Percentiles rank a stretch among this genome's conserved stretches.
Evolutionary conservation across 164 flowering plant species (phyloP).

Genomic region (Macadamia integrifolia): DNA sequence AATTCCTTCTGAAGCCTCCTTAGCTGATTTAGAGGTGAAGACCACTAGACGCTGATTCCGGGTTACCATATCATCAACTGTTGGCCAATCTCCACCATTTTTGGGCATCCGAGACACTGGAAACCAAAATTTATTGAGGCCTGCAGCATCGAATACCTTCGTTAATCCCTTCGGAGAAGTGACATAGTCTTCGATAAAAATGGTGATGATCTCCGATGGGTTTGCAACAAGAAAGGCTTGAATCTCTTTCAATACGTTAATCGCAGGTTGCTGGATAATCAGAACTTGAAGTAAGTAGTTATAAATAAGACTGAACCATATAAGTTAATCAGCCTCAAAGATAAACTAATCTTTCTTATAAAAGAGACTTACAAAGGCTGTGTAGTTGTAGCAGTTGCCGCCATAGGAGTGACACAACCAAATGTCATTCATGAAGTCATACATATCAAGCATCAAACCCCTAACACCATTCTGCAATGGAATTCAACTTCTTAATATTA

Average conservation of each 20-base stretch:
- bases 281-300: constrained; percentile 9
- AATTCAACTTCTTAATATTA: no score
- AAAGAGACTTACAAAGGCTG: constrained; percentile 72
- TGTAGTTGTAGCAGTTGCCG: constrained; percentile 65
- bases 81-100: constrained; percentile 87
- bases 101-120: constrained; percentile 84
- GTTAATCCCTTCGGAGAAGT: constrained; percentile 66
- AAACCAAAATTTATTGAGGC: constrained; percentile 77
- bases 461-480: constrained; percentile 84
- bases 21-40: constrained; percentile 70
- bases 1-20: constrained; percentile 92
- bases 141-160: constrained; percentile 72
- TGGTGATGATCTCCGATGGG: constrained; percentile 65
- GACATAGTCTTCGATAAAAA: constrained; percentile 80
- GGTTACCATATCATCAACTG: constrained; percentile 63
- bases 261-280: constrained; percentile 66
- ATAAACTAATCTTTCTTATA: not conserved
- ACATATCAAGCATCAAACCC: constrained; percentile 85
- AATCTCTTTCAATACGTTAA: constrained; percentile 56
- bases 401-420: constrained; percentile 90
- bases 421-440: constrained; percentile 72
- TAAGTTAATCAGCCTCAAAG: not conserved
- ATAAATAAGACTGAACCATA: not conserved
- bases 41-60: constrained; percentile 80
- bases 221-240: constrained; percentile 54